Conservation (phyloP, 2,329 filamentous ascomycete species). For the Sordariomycetes sp. region DNA sequence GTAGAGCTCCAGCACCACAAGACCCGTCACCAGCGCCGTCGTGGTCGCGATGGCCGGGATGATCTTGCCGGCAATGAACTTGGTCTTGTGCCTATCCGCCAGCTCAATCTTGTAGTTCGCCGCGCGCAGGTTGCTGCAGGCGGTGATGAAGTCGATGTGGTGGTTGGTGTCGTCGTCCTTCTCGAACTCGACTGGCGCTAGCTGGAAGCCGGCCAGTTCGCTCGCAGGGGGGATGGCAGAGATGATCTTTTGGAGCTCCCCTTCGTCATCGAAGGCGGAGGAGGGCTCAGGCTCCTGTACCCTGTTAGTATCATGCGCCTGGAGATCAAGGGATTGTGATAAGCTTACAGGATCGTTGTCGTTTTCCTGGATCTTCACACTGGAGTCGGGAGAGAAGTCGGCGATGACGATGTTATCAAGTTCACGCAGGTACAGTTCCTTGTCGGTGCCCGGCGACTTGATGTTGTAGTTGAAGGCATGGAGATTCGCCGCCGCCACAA, state of each 20-base stretch:
- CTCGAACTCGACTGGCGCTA: constrained; percentile 90
- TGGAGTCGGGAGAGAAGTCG: constrained; percentile 82
- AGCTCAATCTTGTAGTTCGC: constrained; percentile 96
- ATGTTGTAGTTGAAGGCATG: constrained; percentile 98
- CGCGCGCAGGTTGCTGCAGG: constrained; percentile 89
- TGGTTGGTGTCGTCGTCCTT: constrained; percentile 98
- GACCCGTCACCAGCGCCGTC: constrained; percentile 85
- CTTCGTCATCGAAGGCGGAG: constrained; percentile 53
- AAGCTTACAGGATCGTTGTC: constrained; percentile 73
- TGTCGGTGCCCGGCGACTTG: constrained; percentile 62
- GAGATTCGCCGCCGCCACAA: constrained; percentile 80
- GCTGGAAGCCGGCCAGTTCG: constrained; percentile 75
- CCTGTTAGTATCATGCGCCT: constrained; percentile 3
- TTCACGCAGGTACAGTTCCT: constrained; percentile 65
- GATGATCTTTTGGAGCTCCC: constrained; percentile 65
- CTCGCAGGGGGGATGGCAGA: constrained; percentile 67
- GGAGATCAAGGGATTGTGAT: not conserved
- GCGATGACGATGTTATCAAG: constrained; percentile 90
- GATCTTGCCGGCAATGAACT: constrained; percentile 99
- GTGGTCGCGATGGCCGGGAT: constrained; percentile 98
- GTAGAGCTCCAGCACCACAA: constrained; percentile 88
- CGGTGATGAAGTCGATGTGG: constrained; percentile 98
- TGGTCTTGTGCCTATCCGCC: constrained; percentile 93
- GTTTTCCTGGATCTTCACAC: constrained; percentile 92
- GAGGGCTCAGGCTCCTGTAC: constrained; percentile 66